phyloP scores from a whole-genome alignment of 208 protist genomes.

The Giardia duodenalis region DNA sequence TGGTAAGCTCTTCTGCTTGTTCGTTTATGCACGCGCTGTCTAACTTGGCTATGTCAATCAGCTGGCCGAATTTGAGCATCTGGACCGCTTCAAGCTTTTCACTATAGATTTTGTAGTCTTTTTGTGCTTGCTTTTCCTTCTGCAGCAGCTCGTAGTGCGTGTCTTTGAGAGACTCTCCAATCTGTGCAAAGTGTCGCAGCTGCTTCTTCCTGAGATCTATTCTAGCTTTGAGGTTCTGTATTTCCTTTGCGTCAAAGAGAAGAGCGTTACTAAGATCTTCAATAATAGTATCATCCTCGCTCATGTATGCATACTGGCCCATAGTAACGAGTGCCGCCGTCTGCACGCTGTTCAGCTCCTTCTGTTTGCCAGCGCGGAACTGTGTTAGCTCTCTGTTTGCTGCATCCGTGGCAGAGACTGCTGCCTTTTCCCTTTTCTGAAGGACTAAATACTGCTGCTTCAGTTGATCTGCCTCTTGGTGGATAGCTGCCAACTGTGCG shows the following conservation, averaged over 20 bases:
- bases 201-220: background rate
- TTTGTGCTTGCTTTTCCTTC: background rate
- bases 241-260: background rate
- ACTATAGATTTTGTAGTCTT: background rate
- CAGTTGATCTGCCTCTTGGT: background rate
- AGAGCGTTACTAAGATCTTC: background rate
- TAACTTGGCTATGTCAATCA: conserved; percentile 11
- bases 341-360: conserved; percentile 24
- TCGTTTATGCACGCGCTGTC: conserved; percentile 20
- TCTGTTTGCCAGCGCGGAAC: background rate
- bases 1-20: background rate
- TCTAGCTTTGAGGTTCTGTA: background rate
- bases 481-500: background rate
- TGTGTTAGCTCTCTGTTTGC: conserved; percentile 18
- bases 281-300: background rate
- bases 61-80: conserved; percentile 11
- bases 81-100: background rate
- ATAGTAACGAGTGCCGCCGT: background rate
- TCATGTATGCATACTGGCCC: background rate
- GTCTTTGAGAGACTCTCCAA: background rate
- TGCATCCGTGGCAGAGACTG: background rate
- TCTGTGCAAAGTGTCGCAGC: background rate
- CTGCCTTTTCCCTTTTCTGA: background rate
- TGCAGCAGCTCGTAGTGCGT: background rate
- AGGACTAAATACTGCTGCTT: background rate